These are phyloP conservation scores for Stagonosporopsis cucurbitacearum DNA, from an alignment of 2,329 filamentous ascomycete genomes.

Conservation along the genomic window DNA sequence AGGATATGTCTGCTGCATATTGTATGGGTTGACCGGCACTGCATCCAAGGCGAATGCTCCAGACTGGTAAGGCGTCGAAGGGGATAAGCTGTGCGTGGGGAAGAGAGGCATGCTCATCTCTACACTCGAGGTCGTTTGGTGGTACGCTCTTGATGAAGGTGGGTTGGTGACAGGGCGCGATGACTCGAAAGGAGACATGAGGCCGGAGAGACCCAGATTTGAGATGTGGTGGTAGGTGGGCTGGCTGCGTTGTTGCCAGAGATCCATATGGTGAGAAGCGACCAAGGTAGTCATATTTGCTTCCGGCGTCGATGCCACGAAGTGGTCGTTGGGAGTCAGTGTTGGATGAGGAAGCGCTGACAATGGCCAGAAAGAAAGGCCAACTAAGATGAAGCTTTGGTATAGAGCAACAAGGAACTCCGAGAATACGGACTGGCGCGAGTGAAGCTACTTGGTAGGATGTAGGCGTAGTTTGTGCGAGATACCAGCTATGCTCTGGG, in stretches of 20 bases:
- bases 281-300: slow-evolving; percentile 48
- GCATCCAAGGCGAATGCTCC: slow-evolving; percentile 47
- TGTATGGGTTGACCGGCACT: slow-evolving; percentile 45
- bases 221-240: slow-evolving; percentile 39
- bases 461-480: slow-evolving; percentile 36
- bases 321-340: slow-evolving; percentile 20
- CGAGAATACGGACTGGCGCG: slow-evolving; percentile 29
- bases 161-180: slow-evolving; percentile 34
- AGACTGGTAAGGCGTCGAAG: slow-evolving; percentile 46
- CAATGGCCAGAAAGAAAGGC: slow-evolving; percentile 34
- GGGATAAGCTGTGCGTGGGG: slow-evolving; percentile 34
- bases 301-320: slow-evolving; percentile 26
- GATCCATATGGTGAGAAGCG: slow-evolving; percentile 43
- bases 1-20: slow-evolving; percentile 44
- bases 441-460: slow-evolving; percentile 38
- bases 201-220: slow-evolving; percentile 39
- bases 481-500: slow-evolving; percentile 34
- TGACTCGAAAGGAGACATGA: slow-evolving; percentile 41
- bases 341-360: slow-evolving; percentile 32
- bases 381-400: slow-evolving; percentile 16
- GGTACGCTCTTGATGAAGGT: slow-evolving; percentile 38
- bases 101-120: slow-evolving; percentile 48
- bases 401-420: background rate
- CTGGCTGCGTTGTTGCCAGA: slow-evolving; percentile 46
- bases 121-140: slow-evolving; percentile 41